These are phyloP conservation scores for Vararia minispora DNA, from an alignment of 768 basidiomycete genomes.

Conservation along the genomic window DNA sequence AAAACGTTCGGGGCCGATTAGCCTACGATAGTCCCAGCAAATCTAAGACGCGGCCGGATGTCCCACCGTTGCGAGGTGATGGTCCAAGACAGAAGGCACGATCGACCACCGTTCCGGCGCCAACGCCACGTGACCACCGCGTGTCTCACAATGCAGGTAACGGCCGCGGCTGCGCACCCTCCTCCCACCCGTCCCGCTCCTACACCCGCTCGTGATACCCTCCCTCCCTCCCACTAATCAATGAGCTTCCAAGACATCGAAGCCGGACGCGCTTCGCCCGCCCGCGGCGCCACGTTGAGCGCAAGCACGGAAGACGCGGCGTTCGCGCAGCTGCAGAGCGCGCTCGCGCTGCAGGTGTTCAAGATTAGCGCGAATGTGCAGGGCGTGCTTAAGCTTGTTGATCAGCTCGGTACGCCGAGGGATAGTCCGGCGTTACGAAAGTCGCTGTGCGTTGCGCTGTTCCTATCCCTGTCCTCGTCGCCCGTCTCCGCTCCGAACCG, in stretches of 20 bases:
- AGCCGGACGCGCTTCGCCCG: constrained; percentile 25
- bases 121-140: too few species aligned
- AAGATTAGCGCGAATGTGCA: constrained; percentile 98
- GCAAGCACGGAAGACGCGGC: constrained; percentile 54
- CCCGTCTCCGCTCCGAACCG: too few species aligned
- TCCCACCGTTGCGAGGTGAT: too few species aligned
- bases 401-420: constrained; percentile 78
- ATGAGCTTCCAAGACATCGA: constrained; percentile 47
- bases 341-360: constrained; percentile 88
- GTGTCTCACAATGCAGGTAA: too few species aligned
- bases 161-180: too few species aligned
- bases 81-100: too few species aligned
- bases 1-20: too few species aligned
- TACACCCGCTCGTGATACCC: too few species aligned
- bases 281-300: constrained; percentile 18
- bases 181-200: too few species aligned
- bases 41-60: too few species aligned
- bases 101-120: too few species aligned
- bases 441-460: constrained; percentile 55
- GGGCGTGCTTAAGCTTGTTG: constrained; percentile 91
- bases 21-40: too few species aligned
- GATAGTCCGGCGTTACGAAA: constrained; percentile 76
- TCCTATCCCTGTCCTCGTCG: background rate
- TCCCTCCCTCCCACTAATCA: background rate
- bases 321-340: constrained; percentile 67